These are phyloP conservation scores for Sugiyamaella qingdaonensis DNA, from an alignment of 805 yeast genomes.

Conservation along the genomic window DNA sequence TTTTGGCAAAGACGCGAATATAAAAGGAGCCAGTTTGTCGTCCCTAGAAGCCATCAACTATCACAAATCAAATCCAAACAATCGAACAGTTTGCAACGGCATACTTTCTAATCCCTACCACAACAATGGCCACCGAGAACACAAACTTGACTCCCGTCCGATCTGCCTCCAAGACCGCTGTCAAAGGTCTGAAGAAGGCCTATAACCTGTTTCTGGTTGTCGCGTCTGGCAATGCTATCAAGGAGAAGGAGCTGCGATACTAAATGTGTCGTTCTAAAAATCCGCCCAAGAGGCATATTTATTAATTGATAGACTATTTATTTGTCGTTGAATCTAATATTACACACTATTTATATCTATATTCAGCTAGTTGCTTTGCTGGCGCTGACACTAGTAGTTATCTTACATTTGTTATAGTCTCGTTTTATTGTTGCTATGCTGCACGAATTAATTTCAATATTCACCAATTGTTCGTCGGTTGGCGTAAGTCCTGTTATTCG, in stretches of 20 bases:
- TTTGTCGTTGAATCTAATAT: not conserved
- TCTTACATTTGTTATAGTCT: too few relatives aligned
- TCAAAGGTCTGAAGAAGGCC: not conserved
- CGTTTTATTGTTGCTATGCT: too few relatives aligned
- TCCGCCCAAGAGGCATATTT: not conserved
- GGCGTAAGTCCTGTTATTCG: too few relatives aligned
- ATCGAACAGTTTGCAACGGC: too few relatives aligned
- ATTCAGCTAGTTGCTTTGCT: too few relatives aligned
- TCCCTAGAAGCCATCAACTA: not conserved
- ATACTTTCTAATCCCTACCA: not conserved
- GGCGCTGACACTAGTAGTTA: too few relatives aligned
- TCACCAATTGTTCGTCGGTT: too few relatives aligned
- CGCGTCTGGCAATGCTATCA: conserved; percentile 3
- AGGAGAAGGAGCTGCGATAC: not conserved
- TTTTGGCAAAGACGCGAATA: not conserved
- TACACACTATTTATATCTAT: too few relatives aligned
- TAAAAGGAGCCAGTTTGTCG: not conserved
- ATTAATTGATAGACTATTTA: not conserved
- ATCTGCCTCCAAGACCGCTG: conserved; percentile 1
- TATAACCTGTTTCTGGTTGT: conserved; percentile 1
- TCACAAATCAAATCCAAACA: not conserved
- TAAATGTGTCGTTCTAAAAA: not conserved
- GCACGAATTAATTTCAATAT: too few relatives aligned
- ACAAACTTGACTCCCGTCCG: not conserved
- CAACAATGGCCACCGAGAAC: not conserved